Percentiles rank a stretch among this genome's conserved stretches.
Evolutionary conservation across 2,329 filamentous ascomycete species (phyloP).

Genomic region (Pezicula carpinea): DNA sequence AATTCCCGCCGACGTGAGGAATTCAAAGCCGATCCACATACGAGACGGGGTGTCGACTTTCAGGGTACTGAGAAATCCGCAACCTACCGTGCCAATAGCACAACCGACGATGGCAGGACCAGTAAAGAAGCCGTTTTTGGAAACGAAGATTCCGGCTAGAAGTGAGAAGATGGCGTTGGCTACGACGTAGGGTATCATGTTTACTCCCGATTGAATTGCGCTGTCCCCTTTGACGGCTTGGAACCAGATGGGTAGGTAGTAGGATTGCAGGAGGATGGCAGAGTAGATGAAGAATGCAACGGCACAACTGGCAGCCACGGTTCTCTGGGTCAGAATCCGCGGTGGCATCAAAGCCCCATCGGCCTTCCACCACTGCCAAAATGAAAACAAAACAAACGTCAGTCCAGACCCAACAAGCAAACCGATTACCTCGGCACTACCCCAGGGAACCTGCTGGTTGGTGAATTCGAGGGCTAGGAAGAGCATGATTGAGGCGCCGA

Average conservation of each 20-base stretch:
- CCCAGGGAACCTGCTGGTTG: constrained; percentile 27
- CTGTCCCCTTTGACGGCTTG: constrained; percentile 37
- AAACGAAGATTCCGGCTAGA: constrained; percentile 23
- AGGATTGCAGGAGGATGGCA: constrained; percentile 26
- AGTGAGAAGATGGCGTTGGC: constrained; percentile 23
- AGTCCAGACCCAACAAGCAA: constrained; percentile 25
- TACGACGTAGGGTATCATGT: constrained; percentile 26
- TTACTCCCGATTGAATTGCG: constrained; percentile 30
- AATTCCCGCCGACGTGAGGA: constrained; percentile 21
- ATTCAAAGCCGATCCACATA: constrained; percentile 10
- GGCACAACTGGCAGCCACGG: constrained; percentile 24
- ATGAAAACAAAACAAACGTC: constrained; percentile 22
- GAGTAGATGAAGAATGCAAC: constrained; percentile 24
- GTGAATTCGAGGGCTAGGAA: constrained; percentile 32
- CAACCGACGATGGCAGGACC: constrained; percentile 11
- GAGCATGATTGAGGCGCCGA: constrained; percentile 6
- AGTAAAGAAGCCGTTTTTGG: constrained; percentile 18
- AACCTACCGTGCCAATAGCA: constrained; percentile 25
- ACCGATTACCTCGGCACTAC: constrained; percentile 26
- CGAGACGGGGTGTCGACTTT: constrained; percentile 25
- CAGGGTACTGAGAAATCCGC: constrained; percentile 33
- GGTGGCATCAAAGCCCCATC: constrained; percentile 45
- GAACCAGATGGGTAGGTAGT: constrained; percentile 40
- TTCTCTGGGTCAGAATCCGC: constrained; percentile 34
- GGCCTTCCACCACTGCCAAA: constrained; percentile 34